Conservation (phyloP, 2,329 filamentous ascomycete species). For the Colletotrichum lindemuthianum region DNA sequence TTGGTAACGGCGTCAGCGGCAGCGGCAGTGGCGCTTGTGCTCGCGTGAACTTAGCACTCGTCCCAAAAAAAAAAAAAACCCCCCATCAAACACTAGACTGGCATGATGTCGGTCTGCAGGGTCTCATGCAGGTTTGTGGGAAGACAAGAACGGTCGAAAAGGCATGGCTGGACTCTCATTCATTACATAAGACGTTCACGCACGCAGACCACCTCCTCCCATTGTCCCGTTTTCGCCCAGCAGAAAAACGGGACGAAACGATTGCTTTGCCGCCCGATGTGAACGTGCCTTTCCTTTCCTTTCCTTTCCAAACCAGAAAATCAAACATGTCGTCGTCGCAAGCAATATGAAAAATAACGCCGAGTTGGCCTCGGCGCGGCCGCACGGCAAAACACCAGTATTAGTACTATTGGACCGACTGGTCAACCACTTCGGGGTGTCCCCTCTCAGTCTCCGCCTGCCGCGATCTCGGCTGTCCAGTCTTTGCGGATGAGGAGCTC, state of each 20-base stretch:
- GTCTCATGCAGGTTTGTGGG: too few species aligned
- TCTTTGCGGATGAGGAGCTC: slow-evolving; percentile 72
- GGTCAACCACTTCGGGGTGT: not conserved
- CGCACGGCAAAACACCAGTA: not conserved
- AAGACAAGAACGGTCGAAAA: too few species aligned
- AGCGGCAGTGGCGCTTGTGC: too few species aligned
- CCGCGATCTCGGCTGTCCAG: slow-evolving; percentile 66
- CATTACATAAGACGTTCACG: slow-evolving; percentile 21
- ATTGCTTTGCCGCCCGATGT: slow-evolving; percentile 23
- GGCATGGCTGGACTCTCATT: not conserved
- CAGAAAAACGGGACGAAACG: slow-evolving; percentile 3
- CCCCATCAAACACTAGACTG: too few species aligned
- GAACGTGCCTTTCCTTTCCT: slow-evolving; percentile 1
- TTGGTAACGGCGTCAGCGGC: too few species aligned
- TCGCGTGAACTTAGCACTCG: too few species aligned
- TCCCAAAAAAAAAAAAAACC: too few species aligned
- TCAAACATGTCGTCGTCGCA: slow-evolving; percentile 28
- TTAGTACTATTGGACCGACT: not conserved
- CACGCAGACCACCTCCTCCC: not conserved
- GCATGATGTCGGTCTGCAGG: too few species aligned
- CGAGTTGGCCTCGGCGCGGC: not conserved
- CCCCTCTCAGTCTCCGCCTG: slow-evolving; percentile 46
- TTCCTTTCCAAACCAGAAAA: not conserved
- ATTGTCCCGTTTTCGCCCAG: too few species aligned
- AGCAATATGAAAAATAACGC: slow-evolving; percentile 3